Base-by-base conservation (phyloP, 2,329 filamentous ascomycete species). In the Fusarium sp. region DNA sequence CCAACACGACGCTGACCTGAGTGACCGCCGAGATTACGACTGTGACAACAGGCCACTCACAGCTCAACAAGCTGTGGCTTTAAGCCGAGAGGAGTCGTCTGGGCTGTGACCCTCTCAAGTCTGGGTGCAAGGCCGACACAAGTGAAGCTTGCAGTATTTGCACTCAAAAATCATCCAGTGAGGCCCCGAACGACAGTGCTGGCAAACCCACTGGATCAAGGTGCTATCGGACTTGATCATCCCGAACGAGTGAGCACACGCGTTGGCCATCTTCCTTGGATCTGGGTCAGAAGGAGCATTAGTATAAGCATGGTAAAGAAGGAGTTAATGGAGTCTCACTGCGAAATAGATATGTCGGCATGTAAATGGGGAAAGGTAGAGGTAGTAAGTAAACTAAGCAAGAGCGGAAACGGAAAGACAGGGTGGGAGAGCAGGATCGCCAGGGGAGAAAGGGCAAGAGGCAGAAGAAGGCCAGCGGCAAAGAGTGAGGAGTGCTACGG, bases 201-300 rank as follows among this genome's bases (percentile, higher is more conserved):
- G 86, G 84, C 91, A 93, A 58, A 86, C 85, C 90, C 91, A 93
- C 79, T 91, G 87, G 64, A 93, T 86, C 62, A 92, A 80, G 12
- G 87, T 91, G 78, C 84, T 91, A 77, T 92, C 90, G 29, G 89
- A 91, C 82, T 93, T 93, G 82, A 93, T 87, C 80, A 92, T 86
- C 77, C 85, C 86, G 82, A 92, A 93, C 10, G 85, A 85, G 79
- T 93, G 91, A 36, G 86, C 85, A 80, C 91, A 93, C 68, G 86
- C 85, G 71, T 82, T 85, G 61, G 87, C 85, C 80, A 91, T 85
- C 65, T 86, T 78, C 12, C 20, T 44, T 44, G 7, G 42, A 44
- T 44, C 42, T 44, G 4, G 12, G 7, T 16, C 22, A 46, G 40
- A 14, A 14, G 3, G 1, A 3, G 40, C 5, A 44, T 44, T 44